A percentile compares a stretch with the other conserved stretches of the same genome.
phyloP scores from a whole-genome alignment of 78 protist species.

The Dictyostelium brefeldianum region DNA sequence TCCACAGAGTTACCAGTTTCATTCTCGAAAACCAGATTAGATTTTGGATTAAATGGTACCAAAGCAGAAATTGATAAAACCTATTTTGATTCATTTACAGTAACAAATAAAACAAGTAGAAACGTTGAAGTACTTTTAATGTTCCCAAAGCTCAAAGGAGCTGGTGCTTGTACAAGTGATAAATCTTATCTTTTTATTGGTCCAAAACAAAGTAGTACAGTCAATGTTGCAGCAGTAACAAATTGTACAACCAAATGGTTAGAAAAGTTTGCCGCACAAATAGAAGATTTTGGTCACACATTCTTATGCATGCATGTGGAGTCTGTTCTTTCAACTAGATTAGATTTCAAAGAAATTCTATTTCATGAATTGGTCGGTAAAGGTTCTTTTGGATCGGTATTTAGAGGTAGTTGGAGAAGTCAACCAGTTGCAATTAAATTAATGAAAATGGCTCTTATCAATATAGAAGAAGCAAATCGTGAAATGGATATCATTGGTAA shows the following conservation, averaged over 20 bases:
- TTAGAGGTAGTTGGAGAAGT: not conserved
- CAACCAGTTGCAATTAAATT: not conserved
- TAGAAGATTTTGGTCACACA: not conserved
- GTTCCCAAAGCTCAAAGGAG: too few relatives aligned
- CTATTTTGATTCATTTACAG: not conserved
- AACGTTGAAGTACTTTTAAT: too few relatives aligned
- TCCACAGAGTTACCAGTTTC: not conserved
- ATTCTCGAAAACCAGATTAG: not conserved
- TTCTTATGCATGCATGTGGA: not conserved
- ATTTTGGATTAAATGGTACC: not conserved
- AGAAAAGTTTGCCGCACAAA: not conserved
- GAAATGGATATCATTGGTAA: not conserved
- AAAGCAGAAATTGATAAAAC: not conserved
- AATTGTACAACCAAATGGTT: not conserved
- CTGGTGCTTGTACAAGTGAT: too few relatives aligned
- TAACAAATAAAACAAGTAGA: not conserved
- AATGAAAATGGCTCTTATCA: not conserved
- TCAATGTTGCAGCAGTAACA: not conserved
- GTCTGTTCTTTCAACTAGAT: not conserved
- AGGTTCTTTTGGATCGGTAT: not conserved
- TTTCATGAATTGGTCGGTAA: not conserved
- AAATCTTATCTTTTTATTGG: too few relatives aligned
- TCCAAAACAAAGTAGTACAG: too few relatives aligned
- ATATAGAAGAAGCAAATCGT: not conserved
- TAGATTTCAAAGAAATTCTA: not conserved